Evolutionary conservation across 768 basidiomycete species (phyloP).

Genomic region (Pisolithus sp.): DNA sequence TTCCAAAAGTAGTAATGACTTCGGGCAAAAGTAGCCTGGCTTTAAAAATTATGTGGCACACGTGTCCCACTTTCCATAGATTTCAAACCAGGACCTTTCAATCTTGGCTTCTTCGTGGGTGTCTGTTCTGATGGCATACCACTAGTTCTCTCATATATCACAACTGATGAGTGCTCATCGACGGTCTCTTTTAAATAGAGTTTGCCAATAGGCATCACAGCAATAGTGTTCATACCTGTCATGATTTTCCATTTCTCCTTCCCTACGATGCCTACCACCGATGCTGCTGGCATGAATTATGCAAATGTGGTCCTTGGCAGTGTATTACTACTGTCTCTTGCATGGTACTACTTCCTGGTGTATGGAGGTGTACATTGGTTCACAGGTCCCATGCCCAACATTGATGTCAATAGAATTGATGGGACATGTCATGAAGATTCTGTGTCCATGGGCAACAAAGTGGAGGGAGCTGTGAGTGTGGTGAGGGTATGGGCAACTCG

Average conservation of each 20-base stretch:
- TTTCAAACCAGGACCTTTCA: conserved; percentile 45
- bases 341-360: conserved; percentile 63
- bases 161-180: conserved; percentile 3
- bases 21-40: too few species aligned
- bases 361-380: conserved; percentile 74
- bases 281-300: conserved; percentile 59
- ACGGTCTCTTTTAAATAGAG: conserved; percentile 37
- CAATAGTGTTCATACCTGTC: conserved; percentile 61
- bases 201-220: conserved; percentile 44
- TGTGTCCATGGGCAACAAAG: conserved; percentile 3
- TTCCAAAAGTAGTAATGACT: too few species aligned
- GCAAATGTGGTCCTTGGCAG: conserved; percentile 60
- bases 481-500: background rate
- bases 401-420: conserved; percentile 13
- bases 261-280: conserved; percentile 46
- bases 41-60: too few species aligned
- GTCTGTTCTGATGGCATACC: background rate
- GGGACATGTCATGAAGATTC: background rate
- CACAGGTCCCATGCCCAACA: conserved; percentile 50
- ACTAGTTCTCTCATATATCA: background rate
- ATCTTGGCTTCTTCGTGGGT: conserved; percentile 38
- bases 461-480: background rate
- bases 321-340: conserved; percentile 46
- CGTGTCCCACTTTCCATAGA: too few species aligned
- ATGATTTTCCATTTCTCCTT: conserved; percentile 59